Percentiles rank a stretch among this genome's conserved stretches.
Conservation (phyloP, 1,284 basidiomycete genomes). For the Trametes pubescens region DNA sequence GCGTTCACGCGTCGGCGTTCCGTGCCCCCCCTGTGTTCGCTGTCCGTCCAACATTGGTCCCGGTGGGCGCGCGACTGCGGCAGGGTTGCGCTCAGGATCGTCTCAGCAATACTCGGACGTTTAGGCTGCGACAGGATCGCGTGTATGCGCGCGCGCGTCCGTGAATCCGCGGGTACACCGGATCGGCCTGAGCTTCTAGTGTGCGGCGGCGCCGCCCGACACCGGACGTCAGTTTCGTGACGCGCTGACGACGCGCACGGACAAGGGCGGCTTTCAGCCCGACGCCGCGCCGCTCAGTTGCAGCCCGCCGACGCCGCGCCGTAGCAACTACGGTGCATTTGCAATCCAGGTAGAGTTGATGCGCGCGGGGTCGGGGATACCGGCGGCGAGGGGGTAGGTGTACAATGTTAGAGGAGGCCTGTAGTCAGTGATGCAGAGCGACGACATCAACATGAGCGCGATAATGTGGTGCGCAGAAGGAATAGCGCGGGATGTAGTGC, state of each 20-base stretch:
- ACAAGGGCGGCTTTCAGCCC: not conserved
- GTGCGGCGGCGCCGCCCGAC: not conserved
- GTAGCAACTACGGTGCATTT: not conserved
- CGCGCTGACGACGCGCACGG: constrained; percentile 9
- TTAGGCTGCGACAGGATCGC: not conserved
- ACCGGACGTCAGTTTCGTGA: not conserved
- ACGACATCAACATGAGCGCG: constrained; percentile 6
- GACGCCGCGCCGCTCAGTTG: not conserved
- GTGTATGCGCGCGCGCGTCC: not conserved
- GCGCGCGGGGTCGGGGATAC: constrained; percentile 4
- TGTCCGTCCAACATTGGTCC: not conserved
- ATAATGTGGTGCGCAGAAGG: not conserved
- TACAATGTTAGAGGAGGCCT: not conserved
- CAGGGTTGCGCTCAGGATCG: not conserved
- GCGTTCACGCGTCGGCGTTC: not conserved
- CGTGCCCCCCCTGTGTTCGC: not conserved
- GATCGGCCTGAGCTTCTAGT: not conserved
- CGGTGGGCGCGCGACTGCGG: not conserved
- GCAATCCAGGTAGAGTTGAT: not conserved
- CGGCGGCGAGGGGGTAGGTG: not conserved
- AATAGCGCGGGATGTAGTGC: not conserved
- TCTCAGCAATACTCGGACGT: not conserved
- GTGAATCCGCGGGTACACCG: constrained; percentile 2
- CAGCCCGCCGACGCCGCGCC: not conserved
- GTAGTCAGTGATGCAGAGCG: not conserved